Base-by-base conservation (phyloP, 345 rosid genomes). In the Erucastrum elatum region DNA sequence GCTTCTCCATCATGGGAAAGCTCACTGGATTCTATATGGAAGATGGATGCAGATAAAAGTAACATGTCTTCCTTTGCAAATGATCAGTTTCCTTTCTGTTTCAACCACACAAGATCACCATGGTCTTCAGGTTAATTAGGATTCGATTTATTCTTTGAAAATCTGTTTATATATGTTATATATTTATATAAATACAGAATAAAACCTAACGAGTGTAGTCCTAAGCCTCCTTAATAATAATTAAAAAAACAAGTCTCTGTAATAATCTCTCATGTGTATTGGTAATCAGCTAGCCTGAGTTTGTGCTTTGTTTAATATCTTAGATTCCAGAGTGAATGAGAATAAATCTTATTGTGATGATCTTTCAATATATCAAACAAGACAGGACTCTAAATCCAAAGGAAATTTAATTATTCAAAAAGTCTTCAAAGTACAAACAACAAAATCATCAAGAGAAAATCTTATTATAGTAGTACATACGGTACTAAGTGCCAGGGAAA, bases 1-100 rank as follows among this genome's bases (percentile, higher is more conserved):
- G 80, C 77, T 55, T 87, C 91, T 71, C 98, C 91, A 13, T 10
- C 82, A 34, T 89, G 93, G 99, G 93, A 87, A 34, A 80, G 84
- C 65, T 68, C 81, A 46, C 68, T 86, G 78, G 91, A 88, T 78
- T 79, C 89, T 2, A 83, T 88, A 2, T 93, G 98, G 99, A 88
- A 66, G 73, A 83, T 89, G 79, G 87, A 86, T 60, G 93, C 77
- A 71, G 95, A 89, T 77, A 88, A 85, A 72, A 67, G 84, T 79
- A 91, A 86, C 88, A 76, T 84, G 88, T 59, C 87, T 83, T 83
- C 80, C 71, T 83, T 90, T 39, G 67, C 53, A 59, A 77, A 3
- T 69, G 56, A 83, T 66, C 87, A 77, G 67, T 77, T 85, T 51
- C 80, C 77, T 68, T 53, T 82, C 82, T 77, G 77, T 73, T 86